These are phyloP conservation scores for Falciphora oryzae DNA, from an alignment of 2,329 filamentous ascomycete genomes.

Conservation along the genomic window DNA sequence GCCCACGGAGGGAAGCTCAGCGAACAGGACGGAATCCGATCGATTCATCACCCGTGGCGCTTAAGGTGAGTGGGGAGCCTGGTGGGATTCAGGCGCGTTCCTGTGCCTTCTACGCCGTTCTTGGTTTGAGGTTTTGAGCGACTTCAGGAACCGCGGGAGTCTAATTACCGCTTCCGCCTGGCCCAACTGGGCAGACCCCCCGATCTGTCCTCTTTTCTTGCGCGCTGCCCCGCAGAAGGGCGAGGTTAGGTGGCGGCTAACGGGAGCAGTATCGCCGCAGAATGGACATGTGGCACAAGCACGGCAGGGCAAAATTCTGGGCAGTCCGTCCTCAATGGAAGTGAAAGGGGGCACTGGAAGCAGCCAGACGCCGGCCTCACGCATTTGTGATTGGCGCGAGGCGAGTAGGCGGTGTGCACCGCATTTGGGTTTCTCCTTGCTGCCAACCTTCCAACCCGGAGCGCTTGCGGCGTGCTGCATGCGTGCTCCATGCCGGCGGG, in stretches of 20 bases:
- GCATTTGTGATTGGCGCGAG: background rate
- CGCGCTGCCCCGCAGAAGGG: background rate
- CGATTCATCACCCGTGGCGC: background rate
- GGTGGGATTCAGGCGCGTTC: too few relatives aligned
- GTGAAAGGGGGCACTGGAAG: too few relatives aligned
- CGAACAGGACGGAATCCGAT: conserved; percentile 1
- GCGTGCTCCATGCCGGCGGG: background rate
- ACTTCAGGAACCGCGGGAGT: background rate
- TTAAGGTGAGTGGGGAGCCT: too few relatives aligned
- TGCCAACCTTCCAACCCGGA: background rate
- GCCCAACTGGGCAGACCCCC: background rate
- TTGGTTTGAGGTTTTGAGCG: background rate
- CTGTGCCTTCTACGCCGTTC: background rate
- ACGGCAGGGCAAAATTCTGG: too few relatives aligned
- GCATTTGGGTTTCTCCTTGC: background rate
- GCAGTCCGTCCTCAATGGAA: too few relatives aligned
- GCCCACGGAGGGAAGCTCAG: conserved; percentile 2
- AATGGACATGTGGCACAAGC: too few relatives aligned
- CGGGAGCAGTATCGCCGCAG: background rate
- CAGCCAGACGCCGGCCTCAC: too few relatives aligned
- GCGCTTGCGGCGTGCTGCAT: background rate
- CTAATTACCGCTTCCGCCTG: background rate
- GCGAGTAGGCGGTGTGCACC: background rate
- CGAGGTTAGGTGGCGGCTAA: background rate
- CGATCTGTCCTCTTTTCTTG: background rate